These are phyloP conservation scores for Candida multigemmis DNA, from an alignment of 805 yeast genomes.

Conservation along the genomic window DNA sequence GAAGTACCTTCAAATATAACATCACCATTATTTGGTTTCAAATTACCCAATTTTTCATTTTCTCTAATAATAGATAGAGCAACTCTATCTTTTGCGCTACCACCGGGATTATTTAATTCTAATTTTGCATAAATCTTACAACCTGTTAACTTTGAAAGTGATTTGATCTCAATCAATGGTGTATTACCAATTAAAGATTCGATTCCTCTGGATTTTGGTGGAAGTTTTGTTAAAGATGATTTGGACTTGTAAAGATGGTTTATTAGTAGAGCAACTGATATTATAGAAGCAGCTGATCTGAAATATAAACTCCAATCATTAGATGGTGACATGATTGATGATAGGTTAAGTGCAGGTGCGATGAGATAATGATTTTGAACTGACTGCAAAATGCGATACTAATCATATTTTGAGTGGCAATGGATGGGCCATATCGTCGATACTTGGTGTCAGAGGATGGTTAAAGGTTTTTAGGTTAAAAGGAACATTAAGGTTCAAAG, in stretches of 20 bases:
- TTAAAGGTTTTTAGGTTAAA: no score
- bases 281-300: no score
- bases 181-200: conserved; percentile 86
- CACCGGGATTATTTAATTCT: conserved; percentile 85
- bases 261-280: no score
- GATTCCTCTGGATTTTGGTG: conserved; percentile 42
- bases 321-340: no score
- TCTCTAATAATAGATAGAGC: conserved; percentile 75
- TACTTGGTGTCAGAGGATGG: no score
- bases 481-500: no score
- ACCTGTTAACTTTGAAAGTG: conserved; percentile 66
- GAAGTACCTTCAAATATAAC: conserved; percentile 90
- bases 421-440: no score
- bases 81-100: conserved; percentile 91
- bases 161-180: conserved; percentile 66
- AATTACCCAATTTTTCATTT: conserved; percentile 50
- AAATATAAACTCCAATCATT: no score
- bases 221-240: conserved; percentile 7
- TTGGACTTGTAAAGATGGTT: not conserved
- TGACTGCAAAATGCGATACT: not conserved
- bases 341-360: not conserved
- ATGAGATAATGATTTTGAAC: not conserved
- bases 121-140: conserved; percentile 80
- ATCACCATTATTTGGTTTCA: conserved; percentile 56
- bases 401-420: no score